These are phyloP conservation scores for Neocatenulostroma microsporum DNA, from an alignment of 2,329 filamentous ascomycete species.

Conservation along the genomic window DNA sequence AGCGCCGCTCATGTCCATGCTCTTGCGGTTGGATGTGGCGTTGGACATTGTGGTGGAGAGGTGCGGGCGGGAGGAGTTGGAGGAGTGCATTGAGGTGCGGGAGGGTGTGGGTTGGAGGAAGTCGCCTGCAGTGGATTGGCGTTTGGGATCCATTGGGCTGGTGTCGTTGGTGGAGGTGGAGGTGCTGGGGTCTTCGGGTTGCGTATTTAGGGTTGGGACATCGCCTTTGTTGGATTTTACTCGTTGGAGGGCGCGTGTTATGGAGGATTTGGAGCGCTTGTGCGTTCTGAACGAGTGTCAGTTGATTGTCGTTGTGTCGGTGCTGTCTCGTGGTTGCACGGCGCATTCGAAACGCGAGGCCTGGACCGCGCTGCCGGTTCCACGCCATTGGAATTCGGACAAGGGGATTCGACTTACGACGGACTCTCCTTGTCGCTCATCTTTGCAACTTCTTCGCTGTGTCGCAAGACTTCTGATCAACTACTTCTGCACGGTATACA, in stretches of 20 bases:
- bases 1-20: slow-evolving; percentile 13
- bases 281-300: slow-evolving; percentile 20
- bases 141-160: slow-evolving; percentile 12
- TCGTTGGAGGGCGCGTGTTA: slow-evolving; percentile 48
- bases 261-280: slow-evolving; percentile 44
- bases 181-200: slow-evolving; percentile 1
- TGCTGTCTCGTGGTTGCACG: too few species aligned
- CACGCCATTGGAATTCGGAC: too few species aligned
- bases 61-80: slow-evolving; percentile 25
- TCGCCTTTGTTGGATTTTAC: slow-evolving; percentile 44
- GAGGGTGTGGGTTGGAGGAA: slow-evolving; percentile 16
- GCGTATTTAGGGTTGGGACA: slow-evolving; percentile 25
- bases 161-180: slow-evolving; percentile 7
- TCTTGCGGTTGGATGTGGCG: slow-evolving; percentile 7
- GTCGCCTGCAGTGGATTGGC: slow-evolving; percentile 18
- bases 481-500: too few species aligned
- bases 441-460: too few species aligned
- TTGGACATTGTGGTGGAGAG: slow-evolving; percentile 31
- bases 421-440: too few species aligned
- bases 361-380: too few species aligned
- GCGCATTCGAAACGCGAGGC: too few species aligned
- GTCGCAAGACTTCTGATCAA: too few species aligned
- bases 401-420: too few species aligned
- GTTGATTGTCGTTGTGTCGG: too few species aligned
- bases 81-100: slow-evolving; percentile 18